Evolutionary conservation across 2,329 filamentous ascomycete species (phyloP).

Genomic region (Aspergillus transmontanensis): DNA sequence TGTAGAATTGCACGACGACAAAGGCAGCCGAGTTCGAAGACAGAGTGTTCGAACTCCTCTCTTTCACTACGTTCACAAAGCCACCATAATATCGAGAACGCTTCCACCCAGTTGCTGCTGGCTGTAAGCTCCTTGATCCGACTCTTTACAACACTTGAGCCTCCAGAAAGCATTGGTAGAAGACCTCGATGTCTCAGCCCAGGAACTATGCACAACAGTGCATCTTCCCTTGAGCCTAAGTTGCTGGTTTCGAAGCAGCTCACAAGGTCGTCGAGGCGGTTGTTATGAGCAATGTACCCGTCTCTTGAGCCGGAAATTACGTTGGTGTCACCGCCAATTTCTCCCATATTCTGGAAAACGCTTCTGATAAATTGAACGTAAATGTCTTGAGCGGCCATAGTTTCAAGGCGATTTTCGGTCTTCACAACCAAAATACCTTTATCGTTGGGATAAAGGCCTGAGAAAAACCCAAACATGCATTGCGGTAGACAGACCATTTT

Average conservation of each 20-base stretch:
- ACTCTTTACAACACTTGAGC: slow-evolving; percentile 16
- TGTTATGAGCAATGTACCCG: slow-evolving; percentile 21
- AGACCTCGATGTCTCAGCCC: slow-evolving; percentile 18
- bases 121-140: slow-evolving; percentile 11
- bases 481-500: slow-evolving; percentile 19
- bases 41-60: slow-evolving; percentile 26
- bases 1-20: slow-evolving; percentile 29
- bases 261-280: slow-evolving; percentile 27
- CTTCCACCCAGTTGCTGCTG: slow-evolving; percentile 22
- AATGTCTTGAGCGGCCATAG: slow-evolving; percentile 37
- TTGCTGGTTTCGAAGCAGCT: slow-evolving; percentile 24
- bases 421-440: slow-evolving; percentile 26
- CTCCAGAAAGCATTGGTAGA: slow-evolving; percentile 27
- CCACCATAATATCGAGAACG: slow-evolving; percentile 27
- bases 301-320: slow-evolving; percentile 19
- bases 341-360: slow-evolving; percentile 13
- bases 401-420: slow-evolving; percentile 26
- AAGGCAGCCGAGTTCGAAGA: slow-evolving; percentile 28
- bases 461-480: slow-evolving; percentile 25
- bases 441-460: slow-evolving; percentile 4
- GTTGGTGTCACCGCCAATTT: slow-evolving; percentile 20
- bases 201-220: slow-evolving; percentile 35
- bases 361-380: slow-evolving; percentile 33
- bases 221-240: slow-evolving; percentile 35
- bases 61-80: slow-evolving; percentile 28